Base-by-base conservation (phyloP, 2,329 filamentous ascomycete genomes). In the Lachnellula suecica region DNA sequence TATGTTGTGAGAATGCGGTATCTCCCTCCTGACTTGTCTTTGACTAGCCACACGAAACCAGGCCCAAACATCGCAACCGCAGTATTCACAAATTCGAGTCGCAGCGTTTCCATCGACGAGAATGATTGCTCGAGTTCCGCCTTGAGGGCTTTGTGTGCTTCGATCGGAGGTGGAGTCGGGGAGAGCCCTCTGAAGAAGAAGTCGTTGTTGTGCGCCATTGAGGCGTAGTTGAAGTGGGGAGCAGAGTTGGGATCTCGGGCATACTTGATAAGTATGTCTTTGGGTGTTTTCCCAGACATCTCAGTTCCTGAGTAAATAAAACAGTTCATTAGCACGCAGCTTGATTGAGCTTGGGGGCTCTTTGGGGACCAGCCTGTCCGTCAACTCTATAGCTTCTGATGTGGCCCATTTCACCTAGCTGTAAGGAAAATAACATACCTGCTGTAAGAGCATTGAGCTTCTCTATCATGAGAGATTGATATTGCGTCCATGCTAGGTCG, bases 21-120 rank as follows among this genome's bases (percentile, higher is more conserved):
- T 27, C 75, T 71, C 19, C 54, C 55, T 22, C 51, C 70, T n/a
- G n/a, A n/a, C 68, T 73, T 72, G 38, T 55, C 54, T 62, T 76
- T 77, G 66, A 97, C 89, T 56, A 99, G 85, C 94, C 94, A 99
- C 68, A 97, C 88, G 74, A 95, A 97, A 59, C 94, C 94, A 0
- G 93, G 92, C 49, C 93, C 94, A 75, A 99, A 97, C 91, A 97
- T 97, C 74, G 85, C 82, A 61, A 83, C 79, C 53, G 93, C 93
- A 37, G 88, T 95, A 59, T 85, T 77, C 66, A 94, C 72, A 72
- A 99, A 85, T 69, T 94, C 89, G 63, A 79, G 79, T 68, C 85
- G 85, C 53, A 99, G 83, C 25, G 88, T 92, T 59, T 95, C 88
- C 63, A 95, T 76, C 63, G 87, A 91, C 67, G 88, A 87, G 76